phyloP scores from a whole-genome alignment of 306 rosid genomes.

The Sechiopsis laciniata region DNA sequence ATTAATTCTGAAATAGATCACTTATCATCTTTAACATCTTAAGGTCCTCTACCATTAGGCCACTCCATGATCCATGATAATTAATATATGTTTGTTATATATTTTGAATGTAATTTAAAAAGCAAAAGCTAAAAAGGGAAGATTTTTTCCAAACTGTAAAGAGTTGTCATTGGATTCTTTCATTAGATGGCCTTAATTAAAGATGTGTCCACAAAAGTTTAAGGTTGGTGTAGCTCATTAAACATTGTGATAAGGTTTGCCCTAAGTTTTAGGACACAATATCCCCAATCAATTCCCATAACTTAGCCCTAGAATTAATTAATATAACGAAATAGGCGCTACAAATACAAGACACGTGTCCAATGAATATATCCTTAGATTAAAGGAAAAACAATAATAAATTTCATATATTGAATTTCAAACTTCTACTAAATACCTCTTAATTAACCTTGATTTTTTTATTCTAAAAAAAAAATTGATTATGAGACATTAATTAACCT shows the following conservation, averaged over 20 bases:
- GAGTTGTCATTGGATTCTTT: slow-evolving; percentile 6
- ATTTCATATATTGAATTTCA: no score
- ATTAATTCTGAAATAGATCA: no score
- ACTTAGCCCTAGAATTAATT: background rate
- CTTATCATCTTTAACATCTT: no score
- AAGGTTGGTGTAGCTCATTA: slow-evolving; percentile 13
- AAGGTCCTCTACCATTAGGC: no score
- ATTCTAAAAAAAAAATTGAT: no score
- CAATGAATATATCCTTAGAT: background rate
- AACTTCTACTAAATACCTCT: no score
- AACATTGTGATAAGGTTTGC: slow-evolving; percentile 12
- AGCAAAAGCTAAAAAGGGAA: background rate
- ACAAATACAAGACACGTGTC: background rate
- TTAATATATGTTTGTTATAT: no score
- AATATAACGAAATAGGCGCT: background rate
- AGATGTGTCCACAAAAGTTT: background rate
- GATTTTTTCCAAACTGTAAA: background rate
- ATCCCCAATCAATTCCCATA: background rate
- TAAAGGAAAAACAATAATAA: no score
- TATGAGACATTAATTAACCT: no score
- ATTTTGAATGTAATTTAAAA: no score
- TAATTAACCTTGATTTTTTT: no score
- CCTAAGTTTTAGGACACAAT: slow-evolving; percentile 10
- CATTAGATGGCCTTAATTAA: slow-evolving; percentile 1
- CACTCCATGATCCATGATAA: no score